Conservation (phyloP, 768 basidiomycete species). For the Suillus sp. region DNA sequence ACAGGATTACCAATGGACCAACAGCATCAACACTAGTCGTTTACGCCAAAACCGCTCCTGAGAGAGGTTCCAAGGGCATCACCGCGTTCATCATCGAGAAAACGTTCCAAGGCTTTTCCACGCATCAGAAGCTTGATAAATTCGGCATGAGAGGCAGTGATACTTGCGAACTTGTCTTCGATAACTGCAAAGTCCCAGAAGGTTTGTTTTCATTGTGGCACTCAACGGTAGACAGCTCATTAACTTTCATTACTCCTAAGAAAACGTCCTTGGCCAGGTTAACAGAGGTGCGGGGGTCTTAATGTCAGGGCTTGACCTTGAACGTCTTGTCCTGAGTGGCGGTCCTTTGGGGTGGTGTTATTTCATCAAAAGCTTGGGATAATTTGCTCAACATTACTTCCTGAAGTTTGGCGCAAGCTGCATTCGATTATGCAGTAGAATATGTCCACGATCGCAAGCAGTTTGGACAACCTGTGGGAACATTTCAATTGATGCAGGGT, state of each 20-base stretch:
- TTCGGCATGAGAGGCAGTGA: conserved; percentile 97
- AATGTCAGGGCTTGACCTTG: conserved; percentile 93
- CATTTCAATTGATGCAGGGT: conserved; percentile 98
- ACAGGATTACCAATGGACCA: conserved; percentile 94
- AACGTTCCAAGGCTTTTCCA: conserved; percentile 81
- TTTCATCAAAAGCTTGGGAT: conserved; percentile 8
- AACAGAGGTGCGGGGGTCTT: conserved; percentile 83
- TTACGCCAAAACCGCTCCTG: conserved; percentile 85
- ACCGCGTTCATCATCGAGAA: conserved; percentile 91
- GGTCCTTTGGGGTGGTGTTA: conserved; percentile 79
- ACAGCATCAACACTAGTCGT: conserved; percentile 88
- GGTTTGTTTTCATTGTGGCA: conserved; percentile 46
- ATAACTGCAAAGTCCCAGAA: conserved; percentile 86
- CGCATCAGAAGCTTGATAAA: conserved; percentile 90
- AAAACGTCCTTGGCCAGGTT: conserved; percentile 81
- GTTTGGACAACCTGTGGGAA: conserved; percentile 84
- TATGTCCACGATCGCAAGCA: conserved; percentile 95
- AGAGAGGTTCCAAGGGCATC: conserved; percentile 82
- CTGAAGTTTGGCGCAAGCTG: conserved; percentile 84
- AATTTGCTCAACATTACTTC: conserved; percentile 12
- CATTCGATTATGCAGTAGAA: conserved; percentile 84
- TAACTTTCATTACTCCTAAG: conserved; percentile 38
- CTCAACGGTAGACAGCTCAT: not conserved
- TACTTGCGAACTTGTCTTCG: conserved; percentile 92
- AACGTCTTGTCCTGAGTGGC: conserved; percentile 88